phyloP scores from a whole-genome alignment of 2,329 filamentous ascomycete species.

The Cladosporium sp. region DNA sequence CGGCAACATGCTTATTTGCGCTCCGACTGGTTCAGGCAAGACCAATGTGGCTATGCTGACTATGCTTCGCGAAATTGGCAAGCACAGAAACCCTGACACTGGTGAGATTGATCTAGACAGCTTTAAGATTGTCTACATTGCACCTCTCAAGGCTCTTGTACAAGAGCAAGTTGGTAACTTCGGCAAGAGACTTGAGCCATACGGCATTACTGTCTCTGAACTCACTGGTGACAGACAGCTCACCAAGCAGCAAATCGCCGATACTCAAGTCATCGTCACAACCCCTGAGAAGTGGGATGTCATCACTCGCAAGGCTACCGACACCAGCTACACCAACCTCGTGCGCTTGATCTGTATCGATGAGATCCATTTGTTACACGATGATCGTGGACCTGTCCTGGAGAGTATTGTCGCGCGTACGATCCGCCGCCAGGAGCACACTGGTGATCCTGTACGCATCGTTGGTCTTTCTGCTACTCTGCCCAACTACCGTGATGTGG shows the following conservation, averaged over 20 bases:
- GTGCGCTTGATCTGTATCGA: constrained; percentile 95
- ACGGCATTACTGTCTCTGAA: constrained; percentile 90
- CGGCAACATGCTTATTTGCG: constrained; percentile 96
- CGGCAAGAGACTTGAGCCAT: constrained; percentile 82
- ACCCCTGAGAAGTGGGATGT: constrained; percentile 99
- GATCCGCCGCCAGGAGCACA: constrained; percentile 88
- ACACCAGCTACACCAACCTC: constrained; percentile 95
- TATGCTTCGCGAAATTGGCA: constrained; percentile 93
- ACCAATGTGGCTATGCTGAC: constrained; percentile 98
- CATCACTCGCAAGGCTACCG: constrained; percentile 95
- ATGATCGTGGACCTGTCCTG: constrained; percentile 91
- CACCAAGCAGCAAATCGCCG: constrained; percentile 96
- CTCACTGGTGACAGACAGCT: constrained; percentile 95
- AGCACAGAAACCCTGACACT: constrained; percentile 80
- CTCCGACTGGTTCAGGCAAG: constrained; percentile 94
- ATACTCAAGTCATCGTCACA: constrained; percentile 96
- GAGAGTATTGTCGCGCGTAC: constrained; percentile 96
- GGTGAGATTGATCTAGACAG: constrained; percentile 94
- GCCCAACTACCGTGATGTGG: constrained; percentile 94
- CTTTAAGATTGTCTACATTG: constrained; percentile 96
- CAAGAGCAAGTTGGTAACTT: constrained; percentile 99
- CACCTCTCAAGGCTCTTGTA: constrained; percentile 89
- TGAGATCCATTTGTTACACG: constrained; percentile 95
- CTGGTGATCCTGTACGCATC: constrained; percentile 85
- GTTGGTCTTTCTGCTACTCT: constrained; percentile 91